Evolutionary conservation across 2,329 filamentous ascomycete genomes (phyloP).

Genomic region (Beauveria brongniartii): DNA sequence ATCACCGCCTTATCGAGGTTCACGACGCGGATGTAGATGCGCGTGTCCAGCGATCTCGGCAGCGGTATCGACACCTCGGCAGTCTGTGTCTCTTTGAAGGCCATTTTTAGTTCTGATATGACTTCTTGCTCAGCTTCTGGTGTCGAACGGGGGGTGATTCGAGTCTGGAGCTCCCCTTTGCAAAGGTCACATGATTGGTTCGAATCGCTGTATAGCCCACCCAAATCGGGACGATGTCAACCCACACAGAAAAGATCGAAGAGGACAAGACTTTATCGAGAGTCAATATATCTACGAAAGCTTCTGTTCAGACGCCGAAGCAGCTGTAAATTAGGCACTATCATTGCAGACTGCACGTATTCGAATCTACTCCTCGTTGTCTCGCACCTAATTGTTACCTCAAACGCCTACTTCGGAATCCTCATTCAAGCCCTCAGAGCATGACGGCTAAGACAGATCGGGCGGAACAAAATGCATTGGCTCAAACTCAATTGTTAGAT

Average conservation of each 20-base stretch:
- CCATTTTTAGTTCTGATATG: slow-evolving; percentile 16
- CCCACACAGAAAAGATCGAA: background rate
- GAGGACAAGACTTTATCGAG: background rate
- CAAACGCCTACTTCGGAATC: background rate
- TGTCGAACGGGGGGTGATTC: background rate
- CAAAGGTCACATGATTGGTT: slow-evolving; percentile 8
- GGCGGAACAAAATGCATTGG: background rate
- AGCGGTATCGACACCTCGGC: slow-evolving; percentile 50
- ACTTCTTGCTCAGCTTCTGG: background rate
- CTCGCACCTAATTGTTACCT: background rate
- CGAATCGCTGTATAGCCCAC: background rate
- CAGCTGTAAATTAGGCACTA: background rate
- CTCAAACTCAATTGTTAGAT: background rate
- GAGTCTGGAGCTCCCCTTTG: background rate
- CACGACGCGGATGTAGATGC: slow-evolving; percentile 52
- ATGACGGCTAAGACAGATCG: background rate
- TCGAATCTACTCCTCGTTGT: background rate
- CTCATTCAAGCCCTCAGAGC: background rate
- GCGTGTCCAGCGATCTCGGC: slow-evolving; percentile 51
- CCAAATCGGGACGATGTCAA: slow-evolving; percentile 1
- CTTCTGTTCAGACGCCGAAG: background rate
- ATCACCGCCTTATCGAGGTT: slow-evolving; percentile 49
- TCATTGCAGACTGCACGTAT: background rate
- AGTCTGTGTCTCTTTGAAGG: slow-evolving; percentile 14
- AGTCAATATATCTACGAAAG: background rate